Evolutionary conservation across 805 yeast species (phyloP).

Genomic region (Nakazawaea molendinolei): DNA sequence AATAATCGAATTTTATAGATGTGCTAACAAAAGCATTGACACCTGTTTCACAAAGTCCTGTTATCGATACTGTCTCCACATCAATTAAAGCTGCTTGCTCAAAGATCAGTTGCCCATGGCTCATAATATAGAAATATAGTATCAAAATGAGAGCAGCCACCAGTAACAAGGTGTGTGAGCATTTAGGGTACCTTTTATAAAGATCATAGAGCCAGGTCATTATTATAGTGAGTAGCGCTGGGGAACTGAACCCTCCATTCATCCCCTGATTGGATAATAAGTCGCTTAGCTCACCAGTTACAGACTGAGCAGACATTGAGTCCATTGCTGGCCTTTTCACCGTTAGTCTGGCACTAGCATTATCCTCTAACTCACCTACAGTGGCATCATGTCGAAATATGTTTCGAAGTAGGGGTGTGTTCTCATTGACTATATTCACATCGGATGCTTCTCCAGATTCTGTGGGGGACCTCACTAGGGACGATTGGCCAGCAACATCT

Average conservation of each 20-base stretch:
- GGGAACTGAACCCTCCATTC: conserved; percentile 4
- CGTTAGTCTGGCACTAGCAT: conserved; percentile 5
- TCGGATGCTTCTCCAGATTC: background rate
- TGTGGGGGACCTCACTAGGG: too few relatives aligned
- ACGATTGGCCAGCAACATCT: too few relatives aligned
- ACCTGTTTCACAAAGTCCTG: conserved; percentile 14
- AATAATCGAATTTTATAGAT: conserved; percentile 15
- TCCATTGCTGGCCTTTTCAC: background rate
- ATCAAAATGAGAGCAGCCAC: background rate
- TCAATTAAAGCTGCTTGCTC: conserved; percentile 8
- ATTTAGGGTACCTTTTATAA: conserved; percentile 5
- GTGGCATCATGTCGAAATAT: conserved; percentile 4
- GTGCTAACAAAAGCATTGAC: conserved; percentile 11
- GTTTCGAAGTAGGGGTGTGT: conserved; percentile 1
- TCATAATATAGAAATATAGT: conserved; percentile 2
- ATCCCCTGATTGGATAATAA: too few relatives aligned
- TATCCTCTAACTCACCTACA: conserved; percentile 6
- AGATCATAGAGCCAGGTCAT: background rate
- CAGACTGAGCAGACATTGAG: too few relatives aligned
- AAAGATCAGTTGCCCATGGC: conserved; percentile 3
- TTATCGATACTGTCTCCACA: conserved; percentile 11
- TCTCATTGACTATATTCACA: background rate
- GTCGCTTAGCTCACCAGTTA: too few relatives aligned
- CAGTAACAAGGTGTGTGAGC: conserved; percentile 1
- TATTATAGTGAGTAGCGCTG: conserved; percentile 4